These are phyloP conservation scores for Agaricus subrufescens DNA, from an alignment of 768 basidiomycete species.

Conservation along the genomic window DNA sequence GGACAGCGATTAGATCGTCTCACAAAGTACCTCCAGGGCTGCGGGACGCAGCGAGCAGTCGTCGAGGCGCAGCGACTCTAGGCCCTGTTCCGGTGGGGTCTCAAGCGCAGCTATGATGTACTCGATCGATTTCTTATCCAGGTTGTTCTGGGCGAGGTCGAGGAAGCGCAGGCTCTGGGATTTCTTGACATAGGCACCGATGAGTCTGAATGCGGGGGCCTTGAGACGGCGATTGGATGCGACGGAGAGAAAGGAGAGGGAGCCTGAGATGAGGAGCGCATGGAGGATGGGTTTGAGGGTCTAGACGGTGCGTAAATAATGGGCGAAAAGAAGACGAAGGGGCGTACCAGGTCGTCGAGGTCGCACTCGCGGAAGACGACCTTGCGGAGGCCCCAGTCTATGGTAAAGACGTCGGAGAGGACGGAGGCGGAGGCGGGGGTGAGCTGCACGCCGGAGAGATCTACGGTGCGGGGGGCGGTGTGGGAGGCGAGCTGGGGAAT, in stretches of 20 bases:
- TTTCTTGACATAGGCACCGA: conserved; percentile 81
- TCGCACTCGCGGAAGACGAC: conserved; percentile 84
- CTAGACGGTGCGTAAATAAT: conserved; percentile 29
- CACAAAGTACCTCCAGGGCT: conserved; percentile 78
- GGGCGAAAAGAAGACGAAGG: neutral
- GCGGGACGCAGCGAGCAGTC: conserved; percentile 75
- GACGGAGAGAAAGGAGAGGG: conserved; percentile 78
- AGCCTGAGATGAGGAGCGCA: conserved; percentile 78
- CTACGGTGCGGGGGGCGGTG: conserved; percentile 63
- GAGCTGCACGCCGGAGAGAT: conserved; percentile 78
- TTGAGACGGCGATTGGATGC: conserved; percentile 85
- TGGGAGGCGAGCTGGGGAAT: conserved; percentile 43
- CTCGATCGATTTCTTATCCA: conserved; percentile 85
- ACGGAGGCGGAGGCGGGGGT: conserved; percentile 67
- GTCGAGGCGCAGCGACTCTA: conserved; percentile 83
- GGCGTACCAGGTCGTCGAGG: conserved; percentile 72
- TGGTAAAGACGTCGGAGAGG: conserved; percentile 84
- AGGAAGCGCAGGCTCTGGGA: conserved; percentile 78
- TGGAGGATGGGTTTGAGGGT: conserved; percentile 87
- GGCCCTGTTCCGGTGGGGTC: conserved; percentile 44
- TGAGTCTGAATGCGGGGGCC: conserved; percentile 64
- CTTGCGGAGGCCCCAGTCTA: conserved; percentile 91
- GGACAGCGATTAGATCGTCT: conserved; percentile 20
- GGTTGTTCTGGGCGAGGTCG: conserved; percentile 79
- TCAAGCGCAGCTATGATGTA: conserved; percentile 70